A percentile compares a stretch with the other conserved stretches of the same genome.
Conservation (phyloP, 352 stramenopile genomes). For the Elongisporangium anandrum region DNA sequence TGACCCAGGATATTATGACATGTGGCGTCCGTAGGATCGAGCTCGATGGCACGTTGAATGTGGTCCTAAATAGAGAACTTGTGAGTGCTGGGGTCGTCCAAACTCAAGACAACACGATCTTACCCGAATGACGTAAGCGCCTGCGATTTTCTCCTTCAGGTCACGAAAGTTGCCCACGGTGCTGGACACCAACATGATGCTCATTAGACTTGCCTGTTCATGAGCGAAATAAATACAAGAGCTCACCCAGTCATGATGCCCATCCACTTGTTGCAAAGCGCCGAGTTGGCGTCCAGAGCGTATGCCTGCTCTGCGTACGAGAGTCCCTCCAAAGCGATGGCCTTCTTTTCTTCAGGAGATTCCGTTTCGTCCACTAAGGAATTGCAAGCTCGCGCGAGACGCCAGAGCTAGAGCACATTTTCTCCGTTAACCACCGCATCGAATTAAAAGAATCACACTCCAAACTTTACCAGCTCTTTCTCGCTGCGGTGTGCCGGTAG, state of each 20-base stretch:
- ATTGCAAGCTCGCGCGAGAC: constrained; percentile 54
- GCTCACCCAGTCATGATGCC: constrained; percentile 56
- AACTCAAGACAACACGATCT: not conserved
- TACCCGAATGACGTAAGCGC: constrained; percentile 61
- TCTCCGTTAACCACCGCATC: not conserved
- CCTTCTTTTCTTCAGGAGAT: constrained; percentile 45
- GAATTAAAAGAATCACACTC: not conserved
- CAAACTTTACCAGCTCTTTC: constrained; percentile 40
- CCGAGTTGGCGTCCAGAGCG: constrained; percentile 33
- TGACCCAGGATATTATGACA: constrained; percentile 70
- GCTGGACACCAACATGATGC: constrained; percentile 9
- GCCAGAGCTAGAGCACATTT: constrained; percentile 46
- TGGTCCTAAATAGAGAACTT: constrained; percentile 29
- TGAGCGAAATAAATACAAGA: not conserved
- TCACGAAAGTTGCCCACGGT: constrained; percentile 57
- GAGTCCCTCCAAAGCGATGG: constrained; percentile 48
- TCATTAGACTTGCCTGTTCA: not conserved
- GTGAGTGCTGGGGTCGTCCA: not conserved
- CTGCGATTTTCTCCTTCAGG: constrained; percentile 67
- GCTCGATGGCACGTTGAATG: constrained; percentile 63
- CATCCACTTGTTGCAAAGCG: constrained; percentile 71
- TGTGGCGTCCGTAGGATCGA: constrained; percentile 56
- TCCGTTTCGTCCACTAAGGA: constrained; percentile 46
- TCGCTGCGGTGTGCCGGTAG: constrained; percentile 28
- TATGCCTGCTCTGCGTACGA: constrained; percentile 49